A percentile compares a stretch with the other conserved stretches of the same genome.
Evolutionary conservation across 2,329 filamentous ascomycete species (phyloP).

Genomic region (Cadophora luteo-olivacea): DNA sequence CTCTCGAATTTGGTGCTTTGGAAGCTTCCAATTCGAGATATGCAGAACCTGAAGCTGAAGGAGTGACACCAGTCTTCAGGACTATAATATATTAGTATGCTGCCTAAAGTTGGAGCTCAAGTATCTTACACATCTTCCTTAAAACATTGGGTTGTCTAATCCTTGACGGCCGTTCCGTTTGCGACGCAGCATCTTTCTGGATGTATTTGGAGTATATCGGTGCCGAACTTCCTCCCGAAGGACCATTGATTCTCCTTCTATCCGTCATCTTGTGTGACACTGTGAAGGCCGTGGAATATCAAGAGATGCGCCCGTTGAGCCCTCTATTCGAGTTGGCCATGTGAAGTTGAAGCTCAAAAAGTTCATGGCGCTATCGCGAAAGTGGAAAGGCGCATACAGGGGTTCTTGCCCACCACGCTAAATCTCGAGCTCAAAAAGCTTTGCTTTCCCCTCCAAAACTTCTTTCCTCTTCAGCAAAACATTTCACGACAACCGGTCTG

Average conservation of each 20-base stretch:
- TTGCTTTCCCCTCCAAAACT: neutral
- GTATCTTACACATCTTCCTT: constrained; percentile 77
- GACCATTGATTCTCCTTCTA: constrained; percentile 88
- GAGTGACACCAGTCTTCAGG: constrained; percentile 88
- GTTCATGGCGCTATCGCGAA: constrained; percentile 7
- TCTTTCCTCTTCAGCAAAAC: constrained; percentile 14
- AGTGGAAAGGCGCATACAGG: constrained; percentile 16
- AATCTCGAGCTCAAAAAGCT: constrained; percentile 22
- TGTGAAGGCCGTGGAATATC: too few species aligned
- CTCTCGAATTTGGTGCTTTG: constrained; percentile 53
- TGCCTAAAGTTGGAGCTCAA: neutral
- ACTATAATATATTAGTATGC: constrained; percentile 56
- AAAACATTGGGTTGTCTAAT: constrained; percentile 72
- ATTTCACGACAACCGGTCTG: constrained; percentile 21
- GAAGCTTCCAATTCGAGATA: constrained; percentile 73
- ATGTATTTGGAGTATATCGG: constrained; percentile 69
- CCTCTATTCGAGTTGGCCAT: too few species aligned
- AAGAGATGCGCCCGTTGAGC: too few species aligned
- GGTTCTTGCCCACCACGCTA: constrained; percentile 8
- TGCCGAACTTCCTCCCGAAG: constrained; percentile 75
- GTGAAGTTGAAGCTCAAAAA: constrained; percentile 13
- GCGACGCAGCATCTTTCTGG: constrained; percentile 52
- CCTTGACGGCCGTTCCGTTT: constrained; percentile 57
- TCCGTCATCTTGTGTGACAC: constrained; percentile 68
- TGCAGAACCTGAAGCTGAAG: constrained; percentile 91